Conservation (phyloP, 2,329 filamentous ascomycete species). For the Microascus cirrosus region DNA sequence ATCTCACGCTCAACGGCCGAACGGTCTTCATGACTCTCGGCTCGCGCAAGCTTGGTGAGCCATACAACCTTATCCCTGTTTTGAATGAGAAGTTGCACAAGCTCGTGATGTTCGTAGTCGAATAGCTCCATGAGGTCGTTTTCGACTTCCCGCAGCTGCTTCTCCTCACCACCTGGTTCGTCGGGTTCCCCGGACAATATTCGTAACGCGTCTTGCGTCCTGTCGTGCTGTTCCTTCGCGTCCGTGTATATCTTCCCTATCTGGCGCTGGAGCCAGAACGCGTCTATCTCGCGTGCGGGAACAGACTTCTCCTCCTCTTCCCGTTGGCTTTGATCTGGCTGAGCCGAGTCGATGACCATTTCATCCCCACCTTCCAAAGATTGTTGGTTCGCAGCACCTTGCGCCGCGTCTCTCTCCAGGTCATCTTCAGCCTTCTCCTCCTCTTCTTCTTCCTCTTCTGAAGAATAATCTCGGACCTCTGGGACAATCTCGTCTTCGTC, state of each 20-base stretch:
- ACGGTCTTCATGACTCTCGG: slow-evolving; percentile 68
- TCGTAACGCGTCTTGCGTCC: slow-evolving; percentile 72
- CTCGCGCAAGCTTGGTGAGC: slow-evolving; percentile 78
- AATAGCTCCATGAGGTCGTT: slow-evolving; percentile 98
- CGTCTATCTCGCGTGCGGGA: slow-evolving; percentile 82
- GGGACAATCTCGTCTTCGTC: slow-evolving; percentile 73
- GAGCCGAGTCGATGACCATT: slow-evolving; percentile 69
- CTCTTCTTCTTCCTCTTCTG: slow-evolving; percentile 62
- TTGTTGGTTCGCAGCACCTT: slow-evolving; percentile 1
- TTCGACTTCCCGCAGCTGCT: slow-evolving; percentile 82
- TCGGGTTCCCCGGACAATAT: slow-evolving; percentile 70
- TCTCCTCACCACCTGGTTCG: slow-evolving; percentile 64
- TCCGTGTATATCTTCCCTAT: slow-evolving; percentile 83
- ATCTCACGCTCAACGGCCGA: slow-evolving; percentile 80
- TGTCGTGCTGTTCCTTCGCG: slow-evolving; percentile 86
- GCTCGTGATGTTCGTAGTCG: slow-evolving; percentile 89
- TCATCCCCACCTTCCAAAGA: slow-evolving; percentile 53
- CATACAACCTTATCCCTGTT: slow-evolving; percentile 94
- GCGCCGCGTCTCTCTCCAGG: slow-evolving; percentile 15
- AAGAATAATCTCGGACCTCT: slow-evolving; percentile 81
- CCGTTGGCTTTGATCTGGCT: slow-evolving; percentile 30
- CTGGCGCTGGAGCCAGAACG: slow-evolving; percentile 92
- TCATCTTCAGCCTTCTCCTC: slow-evolving; percentile 37
- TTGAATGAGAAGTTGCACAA: slow-evolving; percentile 81
- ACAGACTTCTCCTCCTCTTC: slow-evolving; percentile 51